These are phyloP conservation scores for Beauveria sp. DNA, from an alignment of 2,329 filamentous ascomycete species.

Conservation along the genomic window DNA sequence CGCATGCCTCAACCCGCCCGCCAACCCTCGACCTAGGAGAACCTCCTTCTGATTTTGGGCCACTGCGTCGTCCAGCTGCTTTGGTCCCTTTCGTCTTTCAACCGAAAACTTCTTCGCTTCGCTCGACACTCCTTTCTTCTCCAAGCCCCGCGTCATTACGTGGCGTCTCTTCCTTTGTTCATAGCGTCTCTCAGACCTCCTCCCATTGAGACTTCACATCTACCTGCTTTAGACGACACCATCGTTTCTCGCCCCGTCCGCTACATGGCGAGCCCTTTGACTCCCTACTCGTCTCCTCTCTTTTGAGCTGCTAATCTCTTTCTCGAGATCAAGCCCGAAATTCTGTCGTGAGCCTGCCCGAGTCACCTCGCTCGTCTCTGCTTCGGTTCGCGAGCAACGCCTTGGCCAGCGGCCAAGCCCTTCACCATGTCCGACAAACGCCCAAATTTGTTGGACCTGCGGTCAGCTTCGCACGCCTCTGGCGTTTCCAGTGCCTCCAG, in stretches of 20 bases:
- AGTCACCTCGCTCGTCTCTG: background rate
- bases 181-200: background rate
- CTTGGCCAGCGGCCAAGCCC: background rate
- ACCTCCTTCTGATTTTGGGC: background rate
- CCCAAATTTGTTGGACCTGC: constrained; percentile 52
- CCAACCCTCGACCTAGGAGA: background rate
- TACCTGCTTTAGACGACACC: background rate
- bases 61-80: background rate
- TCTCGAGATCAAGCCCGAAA: background rate
- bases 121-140: background rate
- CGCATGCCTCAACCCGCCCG: constrained; percentile 1
- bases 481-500: constrained; percentile 1
- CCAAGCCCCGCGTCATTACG: background rate
- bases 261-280: background rate
- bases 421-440: constrained; percentile 26
- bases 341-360: background rate
- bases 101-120: background rate
- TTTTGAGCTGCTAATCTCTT: background rate
- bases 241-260: background rate
- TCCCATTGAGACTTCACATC: background rate
- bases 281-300: background rate
- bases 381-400: background rate
- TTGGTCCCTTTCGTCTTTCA: background rate
- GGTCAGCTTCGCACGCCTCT: constrained; percentile 28
- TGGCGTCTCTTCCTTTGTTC: background rate